Evolutionary conservation across 169 alveolate species (phyloP), one percentile per base, ranked within the genome.

Genomic region (Plasmodium relictum): DNA sequence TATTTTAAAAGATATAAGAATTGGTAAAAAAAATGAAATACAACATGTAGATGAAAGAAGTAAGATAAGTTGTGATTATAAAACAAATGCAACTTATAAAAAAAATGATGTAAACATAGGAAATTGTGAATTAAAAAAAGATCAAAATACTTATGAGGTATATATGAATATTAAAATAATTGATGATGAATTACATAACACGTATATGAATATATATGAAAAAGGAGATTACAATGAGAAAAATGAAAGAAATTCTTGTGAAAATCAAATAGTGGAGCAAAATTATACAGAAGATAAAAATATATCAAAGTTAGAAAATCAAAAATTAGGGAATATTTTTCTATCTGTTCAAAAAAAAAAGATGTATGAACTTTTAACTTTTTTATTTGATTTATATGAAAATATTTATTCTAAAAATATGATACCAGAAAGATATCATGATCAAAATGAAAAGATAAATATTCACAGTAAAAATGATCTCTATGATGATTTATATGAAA

Each of bases 331-430:
- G 20, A 48, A 50, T 9, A 24, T 50, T 22, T 59, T 74, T 74
- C 41, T 48, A 16, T 66, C 41, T 48, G 54, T 44, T 9, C 88
- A 74, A 59, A 48, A 45, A 41, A 22, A 74, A 59, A 74, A 74
- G 59, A 74, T 59, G n/a, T 59, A 18, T 45, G 63, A 56, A 42
- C 62, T 74, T 41, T 65, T 74, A 22, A 74, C 18, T 24, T 74
- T 61, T 52, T 68, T 45, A 68, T 44, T 68, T 42, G 76, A 68
- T 44, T 68, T 45, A 20, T 68, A 45, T 68, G 61, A 68, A 10
- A 41, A 68, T 16, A n/a, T 65, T 12, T 37, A 65, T 65, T 56
- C 31, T 22, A 56, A 22, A 16, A 22, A 24, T 61, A 61, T 18
- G 12, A 65, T 20, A 61, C 70, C 39, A 16, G 48, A 20, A 61